Percentiles rank a stretch among this genome's conserved stretches.
Evolutionary conservation across 2,329 filamentous ascomycete genomes (phyloP).

Genomic region (Xylaria sp.): DNA sequence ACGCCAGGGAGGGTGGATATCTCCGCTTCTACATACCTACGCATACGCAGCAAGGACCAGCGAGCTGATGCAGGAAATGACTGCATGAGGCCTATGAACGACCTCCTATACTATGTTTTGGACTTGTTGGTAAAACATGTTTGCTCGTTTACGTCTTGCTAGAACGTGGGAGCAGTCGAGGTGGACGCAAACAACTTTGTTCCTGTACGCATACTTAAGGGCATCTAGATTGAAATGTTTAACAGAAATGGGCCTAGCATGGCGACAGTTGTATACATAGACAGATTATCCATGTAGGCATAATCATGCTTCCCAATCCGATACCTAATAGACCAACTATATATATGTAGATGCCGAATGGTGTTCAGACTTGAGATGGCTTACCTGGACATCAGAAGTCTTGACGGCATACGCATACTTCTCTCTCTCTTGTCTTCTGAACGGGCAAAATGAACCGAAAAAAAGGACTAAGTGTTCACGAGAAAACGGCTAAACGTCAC

Average conservation of each 20-base stretch:
- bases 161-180: background rate
- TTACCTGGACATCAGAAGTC: slow-evolving; percentile 1
- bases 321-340: background rate
- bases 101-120: background rate
- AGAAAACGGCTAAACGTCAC: background rate
- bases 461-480: background rate
- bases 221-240: background rate
- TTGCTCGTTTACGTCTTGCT: background rate
- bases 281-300: background rate
- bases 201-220: too few species aligned
- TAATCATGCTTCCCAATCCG: slow-evolving; percentile 4
- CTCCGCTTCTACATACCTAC: background rate
- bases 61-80: background rate
- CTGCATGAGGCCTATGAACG: background rate
- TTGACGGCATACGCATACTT: background rate
- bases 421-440: background rate
- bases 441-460: background rate
- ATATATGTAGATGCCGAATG: background rate
- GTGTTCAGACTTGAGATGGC: background rate
- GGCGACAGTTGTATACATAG: background rate
- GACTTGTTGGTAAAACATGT: background rate
- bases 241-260: background rate
- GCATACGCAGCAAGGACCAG: background rate
- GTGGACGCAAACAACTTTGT: background rate
- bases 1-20: background rate